Conservation (phyloP, 441 rosid species). For the Cnidoscolus chayamansa region DNA sequence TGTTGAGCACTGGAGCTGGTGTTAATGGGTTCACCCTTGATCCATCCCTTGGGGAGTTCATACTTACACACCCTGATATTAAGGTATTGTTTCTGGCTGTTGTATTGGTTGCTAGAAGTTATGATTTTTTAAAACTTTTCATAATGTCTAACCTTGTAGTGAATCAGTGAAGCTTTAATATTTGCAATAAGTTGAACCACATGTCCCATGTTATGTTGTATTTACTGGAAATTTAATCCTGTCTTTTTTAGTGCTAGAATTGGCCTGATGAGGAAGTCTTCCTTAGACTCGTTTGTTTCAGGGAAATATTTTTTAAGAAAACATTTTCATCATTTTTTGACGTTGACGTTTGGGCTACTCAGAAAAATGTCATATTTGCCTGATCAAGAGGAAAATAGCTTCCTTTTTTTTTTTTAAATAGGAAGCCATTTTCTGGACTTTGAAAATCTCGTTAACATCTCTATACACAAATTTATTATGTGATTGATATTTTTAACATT, state of each 20-base stretch:
- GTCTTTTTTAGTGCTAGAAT: not conserved
- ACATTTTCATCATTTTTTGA: too few species aligned
- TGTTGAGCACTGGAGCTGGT: constrained; percentile 81
- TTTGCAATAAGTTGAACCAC: not conserved
- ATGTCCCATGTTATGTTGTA: not conserved
- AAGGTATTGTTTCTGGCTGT: constrained; percentile 44
- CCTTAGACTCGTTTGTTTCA: too few species aligned
- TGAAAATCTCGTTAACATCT: too few species aligned
- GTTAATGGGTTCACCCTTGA: constrained; percentile 93
- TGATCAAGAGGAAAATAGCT: too few species aligned
- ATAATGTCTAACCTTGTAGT: not conserved
- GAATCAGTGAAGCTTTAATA: not conserved
- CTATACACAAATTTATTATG: too few species aligned
- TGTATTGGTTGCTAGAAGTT: not conserved
- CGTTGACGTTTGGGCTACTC: too few species aligned
- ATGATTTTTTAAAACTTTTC: too few species aligned
- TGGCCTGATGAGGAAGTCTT: not conserved
- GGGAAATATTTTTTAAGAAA: too few species aligned
- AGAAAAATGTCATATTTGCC: too few species aligned
- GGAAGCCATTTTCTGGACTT: too few species aligned
- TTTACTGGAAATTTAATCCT: not conserved
- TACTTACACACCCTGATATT: constrained; percentile 87
- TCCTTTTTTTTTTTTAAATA: too few species aligned
- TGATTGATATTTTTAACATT: too few species aligned
- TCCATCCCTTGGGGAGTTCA: constrained; percentile 97